phyloP scores from a whole-genome alignment of 2,329 filamentous ascomycete genomes.

The Fusarium sp. region DNA sequence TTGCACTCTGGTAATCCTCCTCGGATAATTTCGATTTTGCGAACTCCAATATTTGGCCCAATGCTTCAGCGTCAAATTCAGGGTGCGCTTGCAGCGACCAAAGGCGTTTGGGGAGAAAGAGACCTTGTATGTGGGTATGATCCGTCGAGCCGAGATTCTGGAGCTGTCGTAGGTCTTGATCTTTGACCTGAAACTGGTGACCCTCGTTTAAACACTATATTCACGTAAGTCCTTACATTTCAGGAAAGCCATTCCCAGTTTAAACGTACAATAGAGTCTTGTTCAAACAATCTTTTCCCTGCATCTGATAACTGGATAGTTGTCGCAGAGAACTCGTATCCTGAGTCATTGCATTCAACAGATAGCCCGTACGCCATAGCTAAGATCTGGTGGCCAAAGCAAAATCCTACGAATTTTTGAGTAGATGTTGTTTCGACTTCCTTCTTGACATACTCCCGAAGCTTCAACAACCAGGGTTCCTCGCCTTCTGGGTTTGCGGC shows the following conservation, averaged over 20 bases:
- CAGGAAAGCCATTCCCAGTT: fast-evolving
- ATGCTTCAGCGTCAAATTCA: neutral
- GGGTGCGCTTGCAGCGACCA: neutral
- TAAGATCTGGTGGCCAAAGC: neutral
- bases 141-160: neutral
- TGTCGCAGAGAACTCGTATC: neutral
- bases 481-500: neutral
- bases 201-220: neutral
- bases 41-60: neutral
- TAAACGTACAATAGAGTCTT: neutral
- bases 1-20: neutral
- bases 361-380: neutral
- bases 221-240: neutral
- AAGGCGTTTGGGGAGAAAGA: neutral
- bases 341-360: neutral
- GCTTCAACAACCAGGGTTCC: neutral
- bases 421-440: neutral
- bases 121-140: neutral
- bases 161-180: neutral
- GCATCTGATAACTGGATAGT: neutral
- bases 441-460: neutral
- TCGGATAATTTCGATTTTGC: neutral
- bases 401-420: neutral
- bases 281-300: neutral
- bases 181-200: neutral